These are phyloP conservation scores for Sclerotiophoma versabilis DNA, from an alignment of 2,329 filamentous ascomycete species.

Conservation along the genomic window DNA sequence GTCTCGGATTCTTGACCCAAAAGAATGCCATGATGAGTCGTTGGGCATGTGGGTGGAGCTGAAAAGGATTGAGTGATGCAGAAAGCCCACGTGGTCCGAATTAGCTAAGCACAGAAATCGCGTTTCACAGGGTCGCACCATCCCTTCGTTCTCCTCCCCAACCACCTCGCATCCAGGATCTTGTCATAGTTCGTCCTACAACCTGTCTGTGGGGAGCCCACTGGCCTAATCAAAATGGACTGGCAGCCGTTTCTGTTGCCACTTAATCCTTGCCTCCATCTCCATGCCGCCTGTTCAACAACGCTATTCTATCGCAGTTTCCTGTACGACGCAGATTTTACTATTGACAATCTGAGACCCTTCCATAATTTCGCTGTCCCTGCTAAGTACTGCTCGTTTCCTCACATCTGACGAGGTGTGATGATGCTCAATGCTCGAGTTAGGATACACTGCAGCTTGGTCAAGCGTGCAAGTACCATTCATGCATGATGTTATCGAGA, in stretches of 20 bases:
- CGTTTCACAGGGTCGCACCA: constrained; percentile 26
- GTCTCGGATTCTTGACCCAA: background rate
- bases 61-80: constrained; percentile 13
- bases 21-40: background rate
- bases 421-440: constrained; percentile 1
- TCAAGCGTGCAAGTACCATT: constrained; percentile 7
- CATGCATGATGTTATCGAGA: constrained; percentile 22
- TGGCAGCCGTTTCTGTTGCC: constrained; percentile 35
- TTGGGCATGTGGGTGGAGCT: constrained; percentile 11
- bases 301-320: constrained; percentile 20
- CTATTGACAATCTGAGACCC: constrained; percentile 1
- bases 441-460: constrained; percentile 7
- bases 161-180: constrained; percentile 27
- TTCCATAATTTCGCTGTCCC: constrained; percentile 2
- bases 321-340: constrained; percentile 18
- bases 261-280: constrained; percentile 20
- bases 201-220: constrained; percentile 22
- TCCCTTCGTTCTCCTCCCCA: constrained; percentile 31
- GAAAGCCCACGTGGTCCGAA: constrained; percentile 30
- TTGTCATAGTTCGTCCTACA: constrained; percentile 29
- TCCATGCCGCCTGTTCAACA: constrained; percentile 24
- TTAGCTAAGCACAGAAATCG: constrained; percentile 17
- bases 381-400: background rate
- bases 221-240: constrained; percentile 26
- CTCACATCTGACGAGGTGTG: background rate